phyloP scores from a whole-genome alignment of 1,284 basidiomycete species.

The Melampsora larici-populina region DNA sequence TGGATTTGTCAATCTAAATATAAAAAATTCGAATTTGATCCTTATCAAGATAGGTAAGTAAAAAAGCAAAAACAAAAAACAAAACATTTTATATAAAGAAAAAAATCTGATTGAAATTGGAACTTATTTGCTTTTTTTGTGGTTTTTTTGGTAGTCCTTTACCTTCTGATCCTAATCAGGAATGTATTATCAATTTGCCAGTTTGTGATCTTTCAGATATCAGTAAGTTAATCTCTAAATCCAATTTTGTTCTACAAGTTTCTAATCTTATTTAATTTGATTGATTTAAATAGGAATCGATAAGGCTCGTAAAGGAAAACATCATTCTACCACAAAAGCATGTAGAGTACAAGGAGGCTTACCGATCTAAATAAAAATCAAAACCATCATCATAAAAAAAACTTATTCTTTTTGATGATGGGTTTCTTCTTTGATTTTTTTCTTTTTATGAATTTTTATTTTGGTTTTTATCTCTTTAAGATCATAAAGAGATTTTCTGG shows the following conservation, averaged over 20 bases:
- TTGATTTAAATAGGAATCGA: slow-evolving; percentile 14
- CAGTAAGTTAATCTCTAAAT: neutral
- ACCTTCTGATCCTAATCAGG: slow-evolving; percentile 26
- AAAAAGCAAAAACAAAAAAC: neutral
- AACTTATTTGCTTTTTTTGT: too few relatives aligned
- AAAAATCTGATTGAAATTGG: too few relatives aligned
- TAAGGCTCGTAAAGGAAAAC: slow-evolving; percentile 16
- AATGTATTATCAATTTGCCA: slow-evolving; percentile 33
- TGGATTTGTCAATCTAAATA: slow-evolving; percentile 32
- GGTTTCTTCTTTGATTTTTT: too few relatives aligned
- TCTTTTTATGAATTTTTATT: too few relatives aligned
- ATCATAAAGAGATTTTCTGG: too few relatives aligned
- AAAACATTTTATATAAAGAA: too few relatives aligned
- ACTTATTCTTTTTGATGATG: too few relatives aligned
- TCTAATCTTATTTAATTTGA: too few relatives aligned
- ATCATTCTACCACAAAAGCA: slow-evolving; percentile 22
- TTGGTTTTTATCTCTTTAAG: too few relatives aligned
- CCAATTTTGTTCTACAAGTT: too few relatives aligned
- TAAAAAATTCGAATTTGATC: slow-evolving; percentile 15
- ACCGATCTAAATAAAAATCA: slow-evolving; percentile 2
- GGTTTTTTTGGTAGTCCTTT: slow-evolving; percentile 8
- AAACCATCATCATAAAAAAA: neutral
- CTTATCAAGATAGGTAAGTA: slow-evolving; percentile 15
- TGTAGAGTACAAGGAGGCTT: slow-evolving; percentile 30
- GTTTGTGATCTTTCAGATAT: slow-evolving; percentile 32